Conservation (phyloP, 768 basidiomycete genomes). For the button mushroom (Agaricus bisporus) region DNA sequence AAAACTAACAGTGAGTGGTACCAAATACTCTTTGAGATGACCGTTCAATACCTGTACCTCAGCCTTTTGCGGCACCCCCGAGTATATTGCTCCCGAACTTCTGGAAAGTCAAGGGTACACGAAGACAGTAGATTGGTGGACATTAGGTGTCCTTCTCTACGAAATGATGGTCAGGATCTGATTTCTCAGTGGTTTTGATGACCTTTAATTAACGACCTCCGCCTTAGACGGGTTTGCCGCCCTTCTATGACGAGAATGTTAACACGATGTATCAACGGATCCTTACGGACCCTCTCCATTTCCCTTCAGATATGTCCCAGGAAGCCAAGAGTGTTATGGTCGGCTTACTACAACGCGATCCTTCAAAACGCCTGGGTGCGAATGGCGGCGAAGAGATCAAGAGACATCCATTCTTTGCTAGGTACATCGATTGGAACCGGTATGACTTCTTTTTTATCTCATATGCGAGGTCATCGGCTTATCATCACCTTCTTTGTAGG, state of each 20-base stretch:
- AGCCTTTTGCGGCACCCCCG: slow-evolving; percentile 98
- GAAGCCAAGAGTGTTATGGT: slow-evolving; percentile 90
- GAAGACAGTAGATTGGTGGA: slow-evolving; percentile 99
- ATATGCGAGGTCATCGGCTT: neutral
- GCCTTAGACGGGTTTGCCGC: slow-evolving; percentile 86
- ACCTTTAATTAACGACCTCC: neutral
- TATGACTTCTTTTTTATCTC: slow-evolving; percentile 23
- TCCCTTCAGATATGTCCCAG: slow-evolving; percentile 80
- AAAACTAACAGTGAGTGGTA: slow-evolving; percentile 83
- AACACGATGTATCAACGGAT: slow-evolving; percentile 98
- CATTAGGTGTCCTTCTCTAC: slow-evolving; percentile 90
- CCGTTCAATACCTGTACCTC: neutral
- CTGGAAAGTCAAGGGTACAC: slow-evolving; percentile 96
- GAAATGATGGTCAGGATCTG: slow-evolving; percentile 81
- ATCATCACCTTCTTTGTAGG: slow-evolving; percentile 24
- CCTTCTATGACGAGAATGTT: slow-evolving; percentile 98
- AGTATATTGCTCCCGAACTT: slow-evolving; percentile 97
- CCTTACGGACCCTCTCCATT: slow-evolving; percentile 85
- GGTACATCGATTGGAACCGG: slow-evolving; percentile 89
- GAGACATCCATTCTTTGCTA: slow-evolving; percentile 90
- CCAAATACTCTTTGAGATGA: neutral
- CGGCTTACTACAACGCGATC: slow-evolving; percentile 85
- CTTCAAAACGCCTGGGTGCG: slow-evolving; percentile 78
- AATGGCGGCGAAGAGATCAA: slow-evolving; percentile 96
- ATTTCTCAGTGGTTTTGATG: slow-evolving; percentile 7